Percentiles rank a stretch among this genome's conserved stretches.
Conservation (phyloP, 1,139 yeast genomes). For the Geotrichum europaeum region DNA sequence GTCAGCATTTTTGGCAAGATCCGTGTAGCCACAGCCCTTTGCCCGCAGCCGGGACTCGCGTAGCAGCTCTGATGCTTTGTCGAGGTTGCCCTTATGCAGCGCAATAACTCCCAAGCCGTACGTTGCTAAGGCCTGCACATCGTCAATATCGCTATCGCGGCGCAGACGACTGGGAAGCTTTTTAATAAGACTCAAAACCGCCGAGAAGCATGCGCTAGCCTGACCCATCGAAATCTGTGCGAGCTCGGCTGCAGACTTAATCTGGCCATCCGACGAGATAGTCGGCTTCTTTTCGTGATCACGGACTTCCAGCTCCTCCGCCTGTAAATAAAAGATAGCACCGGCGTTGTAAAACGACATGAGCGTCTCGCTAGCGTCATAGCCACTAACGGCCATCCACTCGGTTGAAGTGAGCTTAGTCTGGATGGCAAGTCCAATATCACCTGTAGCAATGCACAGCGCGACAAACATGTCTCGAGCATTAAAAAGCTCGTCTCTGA, state of each 20-base stretch:
- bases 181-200: constrained; percentile 50
- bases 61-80: constrained; percentile 55
- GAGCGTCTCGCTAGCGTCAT: constrained; percentile 58
- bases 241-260: constrained; percentile 4
- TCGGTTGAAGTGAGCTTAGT: constrained; percentile 63
- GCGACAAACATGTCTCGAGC: constrained; percentile 69
- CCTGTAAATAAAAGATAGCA: constrained; percentile 62
- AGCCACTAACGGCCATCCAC: constrained; percentile 68
- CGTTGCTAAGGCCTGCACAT: constrained; percentile 71
- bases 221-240: constrained; percentile 9
- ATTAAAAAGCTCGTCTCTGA: constrained; percentile 66
- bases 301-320: constrained; percentile 56
- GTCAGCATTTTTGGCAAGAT: constrained; percentile 60
- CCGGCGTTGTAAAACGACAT: constrained; percentile 65
- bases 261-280: constrained; percentile 29
- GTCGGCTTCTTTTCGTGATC: constrained; percentile 31
- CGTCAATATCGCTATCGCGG: constrained; percentile 45
- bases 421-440: constrained; percentile 54
- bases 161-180: constrained; percentile 43
- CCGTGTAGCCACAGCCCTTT: constrained; percentile 57
- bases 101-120: constrained; percentile 81
- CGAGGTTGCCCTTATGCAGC: constrained; percentile 50
- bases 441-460: constrained; percentile 60
- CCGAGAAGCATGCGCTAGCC: constrained; percentile 23
- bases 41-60: constrained; percentile 71